Percentiles rank a stretch among this genome's conserved stretches.
phyloP scores from a whole-genome alignment of 1,284 basidiomycete genomes.

The Rhodotorula mucilaginosa region DNA sequence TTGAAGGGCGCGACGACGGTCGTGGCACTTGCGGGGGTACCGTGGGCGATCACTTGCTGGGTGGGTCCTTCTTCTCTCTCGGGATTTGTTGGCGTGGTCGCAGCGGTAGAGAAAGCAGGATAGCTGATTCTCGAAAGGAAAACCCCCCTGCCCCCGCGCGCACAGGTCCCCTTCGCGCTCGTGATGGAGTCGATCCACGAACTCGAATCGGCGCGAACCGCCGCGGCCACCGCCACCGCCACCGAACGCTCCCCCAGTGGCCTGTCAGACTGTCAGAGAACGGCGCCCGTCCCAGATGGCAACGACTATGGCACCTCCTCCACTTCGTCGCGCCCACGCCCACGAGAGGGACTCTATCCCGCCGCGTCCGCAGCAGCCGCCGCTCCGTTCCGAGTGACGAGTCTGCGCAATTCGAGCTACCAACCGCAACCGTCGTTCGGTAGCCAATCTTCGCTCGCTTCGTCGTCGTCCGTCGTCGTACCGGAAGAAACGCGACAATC shows the following conservation, averaged over 20 bases:
- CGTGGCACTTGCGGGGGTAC: constrained; percentile 80
- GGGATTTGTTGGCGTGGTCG: neutral
- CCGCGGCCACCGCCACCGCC: neutral
- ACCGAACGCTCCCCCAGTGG: neutral
- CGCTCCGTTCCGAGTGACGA: neutral
- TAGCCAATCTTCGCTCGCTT: neutral
- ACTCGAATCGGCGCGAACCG: constrained; percentile 3
- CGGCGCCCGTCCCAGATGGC: too few species aligned
- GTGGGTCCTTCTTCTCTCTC: constrained; percentile 43
- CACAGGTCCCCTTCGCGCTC: constrained; percentile 43
- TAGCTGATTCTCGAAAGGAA: neutral
- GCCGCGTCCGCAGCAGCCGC: too few species aligned
- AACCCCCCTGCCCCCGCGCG: neutral
- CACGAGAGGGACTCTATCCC: too few species aligned
- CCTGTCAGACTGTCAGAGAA: too few species aligned
- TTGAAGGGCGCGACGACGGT: constrained; percentile 69
- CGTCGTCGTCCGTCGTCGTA: neutral
- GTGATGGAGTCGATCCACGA: constrained; percentile 45
- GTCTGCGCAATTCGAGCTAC: neutral
- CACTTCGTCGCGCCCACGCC: too few species aligned
- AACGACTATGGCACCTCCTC: too few species aligned
- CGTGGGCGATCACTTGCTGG: constrained; percentile 90
- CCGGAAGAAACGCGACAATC: too few species aligned
- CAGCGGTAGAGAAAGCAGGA: neutral
- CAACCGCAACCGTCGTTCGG: neutral